Base-by-base conservation (phyloP, 257 asterid species). In the Schizonepeta tenuifolia region DNA sequence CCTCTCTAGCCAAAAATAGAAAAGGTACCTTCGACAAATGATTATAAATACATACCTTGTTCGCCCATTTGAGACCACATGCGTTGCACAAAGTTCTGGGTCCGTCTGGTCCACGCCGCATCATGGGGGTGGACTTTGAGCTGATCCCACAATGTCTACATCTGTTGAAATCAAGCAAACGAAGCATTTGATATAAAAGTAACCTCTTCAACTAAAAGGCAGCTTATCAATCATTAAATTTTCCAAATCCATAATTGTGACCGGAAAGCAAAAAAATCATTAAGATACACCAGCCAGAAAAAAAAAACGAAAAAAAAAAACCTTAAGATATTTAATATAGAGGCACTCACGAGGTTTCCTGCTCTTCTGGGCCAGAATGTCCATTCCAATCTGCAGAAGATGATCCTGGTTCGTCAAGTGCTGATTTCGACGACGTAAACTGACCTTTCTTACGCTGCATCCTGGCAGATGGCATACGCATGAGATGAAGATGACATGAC, bases 381-480 rank as follows among this genome's bases (percentile, higher is more conserved):
- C 90, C 84, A 60, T 83, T 90, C 82, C 92, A 84, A 64, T 92
- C 99, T 65, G 96, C 93, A 77, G 96, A 74, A 67, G 90, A 77
- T 54, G 98, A 86, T 70, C 92, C 94, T 1, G 81, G 92, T 76
- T 95, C 98, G 3, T 95, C 99, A 62, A 90, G 74, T 54, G 78
- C 77, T 60, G 96, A 67, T 80, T 92, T 90, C 46, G 96, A 77
- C 57, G 99, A 95, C 63, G 98, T 89, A 82, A 95, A 95, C 76
- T 92, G 99, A 61, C 99, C 99, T 80, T 90, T 95, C 85, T 95
- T 92, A 18, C 99, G 96, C 85, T 95, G 99, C 99, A 95, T 95
- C 84, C 99, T 95, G 92, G 53, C 49, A 80, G 44, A 70, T 78
- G 68, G 66, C 70, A 76, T 6, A 60, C 21, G 71, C 43, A 71